phyloP scores from a whole-genome alignment of 371 early-diverging fungal genomes.

The Lichtheimia hyalospora region DNA sequence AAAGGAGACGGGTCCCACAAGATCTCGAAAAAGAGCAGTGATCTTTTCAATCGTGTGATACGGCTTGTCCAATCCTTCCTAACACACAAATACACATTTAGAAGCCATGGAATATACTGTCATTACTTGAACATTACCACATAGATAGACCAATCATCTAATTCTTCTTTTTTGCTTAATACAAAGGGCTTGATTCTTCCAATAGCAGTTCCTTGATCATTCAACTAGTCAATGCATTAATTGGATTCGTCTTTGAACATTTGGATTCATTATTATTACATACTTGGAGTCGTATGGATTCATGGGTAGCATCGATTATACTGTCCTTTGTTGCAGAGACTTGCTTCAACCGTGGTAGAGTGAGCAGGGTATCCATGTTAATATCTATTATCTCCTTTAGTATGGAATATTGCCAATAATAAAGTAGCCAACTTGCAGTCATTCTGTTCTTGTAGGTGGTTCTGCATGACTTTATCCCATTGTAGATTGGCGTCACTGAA shows the following conservation, averaged over 20 bases:
- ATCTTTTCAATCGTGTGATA: conserved; percentile 28
- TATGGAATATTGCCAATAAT: no score
- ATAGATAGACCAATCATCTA: conserved; percentile 44
- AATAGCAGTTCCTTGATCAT: conserved; percentile 10
- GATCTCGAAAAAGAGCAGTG: conserved; percentile 18
- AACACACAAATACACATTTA: neutral
- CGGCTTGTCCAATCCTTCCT: conserved; percentile 28
- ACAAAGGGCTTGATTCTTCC: conserved; percentile 39
- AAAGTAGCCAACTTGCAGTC: conserved; percentile 21
- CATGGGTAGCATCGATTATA: conserved; percentile 19
- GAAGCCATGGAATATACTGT: neutral
- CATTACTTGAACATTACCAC: conserved; percentile 18
- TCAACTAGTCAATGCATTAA: conserved; percentile 9
- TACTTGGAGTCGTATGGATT: conserved; percentile 8
- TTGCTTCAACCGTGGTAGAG: conserved; percentile 21
- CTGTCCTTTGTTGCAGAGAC: conserved; percentile 24
- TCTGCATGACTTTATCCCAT: conserved; percentile 40
- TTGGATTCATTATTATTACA: neutral
- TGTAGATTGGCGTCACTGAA: conserved; percentile 45
- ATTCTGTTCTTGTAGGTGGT: conserved; percentile 22
- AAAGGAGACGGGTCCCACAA: conserved; percentile 35
- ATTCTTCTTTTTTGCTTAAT: conserved; percentile 23
- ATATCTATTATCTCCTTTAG: conserved; percentile 17
- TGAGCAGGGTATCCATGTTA: conserved; percentile 16
- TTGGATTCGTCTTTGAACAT: neutral